phyloP scores from a whole-genome alignment of 306 rosid genomes.

The Calophaca sinica region DNA sequence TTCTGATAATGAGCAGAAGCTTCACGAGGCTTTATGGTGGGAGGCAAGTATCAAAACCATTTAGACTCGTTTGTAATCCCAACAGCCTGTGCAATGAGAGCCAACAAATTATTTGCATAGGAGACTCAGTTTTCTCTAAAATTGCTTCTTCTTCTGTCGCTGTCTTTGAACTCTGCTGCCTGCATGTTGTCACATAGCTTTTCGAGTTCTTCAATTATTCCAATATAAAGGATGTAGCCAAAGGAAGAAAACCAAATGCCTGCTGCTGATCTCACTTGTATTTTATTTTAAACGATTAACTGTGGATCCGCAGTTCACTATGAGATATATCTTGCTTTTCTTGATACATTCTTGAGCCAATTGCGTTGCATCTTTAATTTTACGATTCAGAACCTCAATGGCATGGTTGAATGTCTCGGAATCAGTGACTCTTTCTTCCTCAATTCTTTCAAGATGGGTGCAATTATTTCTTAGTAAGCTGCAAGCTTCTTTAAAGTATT shows the following conservation, averaged over 20 bases:
- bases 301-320: conserved; percentile 61
- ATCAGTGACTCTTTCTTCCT: conserved; percentile 51
- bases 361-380: conserved; percentile 60
- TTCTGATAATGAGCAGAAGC: too few relatives aligned
- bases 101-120: conserved; percentile 72
- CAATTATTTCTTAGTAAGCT: conserved; percentile 60
- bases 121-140: conserved; percentile 75
- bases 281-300: conserved; percentile 52
- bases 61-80: conserved; percentile 76
- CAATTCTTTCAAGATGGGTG: conserved; percentile 69
- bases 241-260: conserved; percentile 68
- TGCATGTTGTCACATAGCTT: conserved; percentile 69
- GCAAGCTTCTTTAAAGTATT: conserved; percentile 74
- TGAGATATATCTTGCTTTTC: conserved; percentile 76
- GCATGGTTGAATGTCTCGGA: conserved; percentile 59
- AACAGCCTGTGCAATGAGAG: conserved; percentile 74
- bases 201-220: conserved; percentile 59
- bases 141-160: conserved; percentile 77
- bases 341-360: conserved; percentile 67
- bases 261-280: conserved; percentile 59
- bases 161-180: conserved; percentile 67
- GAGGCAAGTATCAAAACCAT: too few relatives aligned
- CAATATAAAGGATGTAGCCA: conserved; percentile 64
- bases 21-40: too few relatives aligned
- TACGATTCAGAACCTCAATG: conserved; percentile 62